A percentile compares a stretch with the other conserved stretches of the same genome.
phyloP scores from a whole-genome alignment of 1,284 basidiomycete species.

The Apiotrichum laibachii region DNA sequence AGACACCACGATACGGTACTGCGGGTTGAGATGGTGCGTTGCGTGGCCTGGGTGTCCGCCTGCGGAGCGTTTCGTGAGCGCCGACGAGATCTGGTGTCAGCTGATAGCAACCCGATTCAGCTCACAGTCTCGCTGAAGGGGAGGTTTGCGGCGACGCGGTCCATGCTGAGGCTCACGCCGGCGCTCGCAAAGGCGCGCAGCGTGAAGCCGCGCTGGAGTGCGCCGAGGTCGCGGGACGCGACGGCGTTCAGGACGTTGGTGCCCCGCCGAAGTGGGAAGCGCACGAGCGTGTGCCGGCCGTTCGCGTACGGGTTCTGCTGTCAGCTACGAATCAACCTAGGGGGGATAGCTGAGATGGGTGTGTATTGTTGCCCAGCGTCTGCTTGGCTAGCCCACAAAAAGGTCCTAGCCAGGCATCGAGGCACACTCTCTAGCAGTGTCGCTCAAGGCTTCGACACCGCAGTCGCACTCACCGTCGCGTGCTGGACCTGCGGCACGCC shows the following conservation, averaged over 20 bases:
- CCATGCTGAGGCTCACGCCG: conserved; percentile 25
- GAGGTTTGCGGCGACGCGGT: conserved; percentile 30
- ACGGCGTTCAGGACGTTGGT: conserved; percentile 29
- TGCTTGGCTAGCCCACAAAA: no score
- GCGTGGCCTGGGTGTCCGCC: conserved; percentile 79
- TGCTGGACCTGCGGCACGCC: conserved; percentile 9
- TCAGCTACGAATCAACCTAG: not conserved
- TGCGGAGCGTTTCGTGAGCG: conserved; percentile 67
- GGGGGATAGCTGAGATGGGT: not conserved
- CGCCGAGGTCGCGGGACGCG: conserved; percentile 38
- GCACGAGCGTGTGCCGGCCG: conserved; percentile 66
- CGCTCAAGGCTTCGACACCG: no score
- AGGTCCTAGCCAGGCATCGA: no score
- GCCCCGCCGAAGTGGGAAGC: conserved; percentile 29
- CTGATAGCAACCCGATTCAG: not conserved
- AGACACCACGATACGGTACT: conserved; percentile 67
- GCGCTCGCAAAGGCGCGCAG: conserved; percentile 37
- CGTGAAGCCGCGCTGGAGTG: conserved; percentile 42
- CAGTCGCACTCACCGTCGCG: conserved; percentile 7
- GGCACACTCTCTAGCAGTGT: no score
- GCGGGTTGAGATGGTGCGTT: conserved; percentile 85
- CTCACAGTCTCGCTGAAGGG: conserved; percentile 35
- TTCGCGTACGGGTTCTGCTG: conserved; percentile 61
- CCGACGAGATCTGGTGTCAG: conserved; percentile 58
- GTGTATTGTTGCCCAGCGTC: no score